Percentiles rank a stretch among this genome's conserved stretches.
Conservation (phyloP, 2,329 filamentous ascomycete genomes). For the Fusarium duplospermum region DNA sequence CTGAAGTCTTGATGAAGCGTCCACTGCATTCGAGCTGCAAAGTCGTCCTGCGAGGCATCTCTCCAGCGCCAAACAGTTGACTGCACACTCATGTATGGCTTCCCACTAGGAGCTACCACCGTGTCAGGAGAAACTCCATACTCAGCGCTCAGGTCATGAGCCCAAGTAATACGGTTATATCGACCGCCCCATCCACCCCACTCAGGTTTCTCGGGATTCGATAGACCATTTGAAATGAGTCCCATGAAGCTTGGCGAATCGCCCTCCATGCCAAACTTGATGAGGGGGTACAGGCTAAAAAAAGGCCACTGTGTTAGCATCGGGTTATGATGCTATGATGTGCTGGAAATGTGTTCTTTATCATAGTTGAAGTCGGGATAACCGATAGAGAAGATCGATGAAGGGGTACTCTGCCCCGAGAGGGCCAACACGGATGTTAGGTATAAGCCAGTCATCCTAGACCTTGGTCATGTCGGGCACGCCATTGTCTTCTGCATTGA, state of each 20-base stretch:
- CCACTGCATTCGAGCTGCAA: neutral
- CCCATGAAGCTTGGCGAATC: neutral
- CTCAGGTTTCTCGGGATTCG: neutral
- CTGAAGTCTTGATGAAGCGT: neutral
- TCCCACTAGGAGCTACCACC: neutral
- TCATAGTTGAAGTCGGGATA: too few relatives aligned
- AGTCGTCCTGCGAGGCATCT: neutral
- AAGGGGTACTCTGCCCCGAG: neutral
- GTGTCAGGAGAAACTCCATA: slow-evolving; percentile 10
- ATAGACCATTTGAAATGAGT: slow-evolving; percentile 13
- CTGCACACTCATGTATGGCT: neutral
- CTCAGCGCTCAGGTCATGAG: slow-evolving; percentile 1
- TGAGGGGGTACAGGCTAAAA: too few relatives aligned
- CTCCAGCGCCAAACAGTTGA: neutral
- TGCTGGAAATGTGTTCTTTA: too few relatives aligned
- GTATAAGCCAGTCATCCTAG: neutral
- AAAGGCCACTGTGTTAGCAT: too few relatives aligned
- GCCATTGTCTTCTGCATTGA: neutral
- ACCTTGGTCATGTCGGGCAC: neutral
- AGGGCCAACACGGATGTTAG: neutral
- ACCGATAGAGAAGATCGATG: too few relatives aligned
- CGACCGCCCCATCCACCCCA: slow-evolving; percentile 24
- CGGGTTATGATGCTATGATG: too few relatives aligned
- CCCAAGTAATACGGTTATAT: slow-evolving; percentile 1
- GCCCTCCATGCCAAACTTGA: neutral